phyloP scores from a whole-genome alignment of 495 filamentous ascomycete genomes.

The Penicillium macrosclerotiorum region DNA sequence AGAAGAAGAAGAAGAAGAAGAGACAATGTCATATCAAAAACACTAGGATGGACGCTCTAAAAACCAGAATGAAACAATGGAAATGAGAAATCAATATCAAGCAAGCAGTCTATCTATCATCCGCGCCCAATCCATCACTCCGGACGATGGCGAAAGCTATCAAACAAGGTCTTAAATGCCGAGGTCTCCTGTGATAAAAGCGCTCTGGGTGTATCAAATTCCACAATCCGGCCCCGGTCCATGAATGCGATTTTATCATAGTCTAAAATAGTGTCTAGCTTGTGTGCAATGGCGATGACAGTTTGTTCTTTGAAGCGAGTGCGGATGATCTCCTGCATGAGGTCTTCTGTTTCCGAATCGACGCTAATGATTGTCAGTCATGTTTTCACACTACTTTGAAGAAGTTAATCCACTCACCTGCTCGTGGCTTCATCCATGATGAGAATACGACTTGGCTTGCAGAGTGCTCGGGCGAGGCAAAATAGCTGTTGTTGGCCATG shows the following conservation, averaged over 20 bases:
- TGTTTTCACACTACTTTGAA: neutral
- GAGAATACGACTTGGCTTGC: constrained; percentile 29
- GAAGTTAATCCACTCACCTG: constrained; percentile 24
- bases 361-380: constrained; percentile 18
- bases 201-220: constrained; percentile 25
- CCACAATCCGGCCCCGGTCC: constrained; percentile 28
- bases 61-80: no score
- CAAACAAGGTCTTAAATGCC: constrained; percentile 17
- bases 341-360: constrained; percentile 29
- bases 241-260: constrained; percentile 36
- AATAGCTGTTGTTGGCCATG: constrained; percentile 50
- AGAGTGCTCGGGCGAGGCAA: constrained; percentile 42
- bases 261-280: constrained; percentile 33
- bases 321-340: constrained; percentile 34
- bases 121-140: neutral
- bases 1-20: no score
- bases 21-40: no score
- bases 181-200: constrained; percentile 17
- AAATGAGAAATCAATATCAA: no score
- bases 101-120: neutral
- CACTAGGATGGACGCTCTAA: no score
- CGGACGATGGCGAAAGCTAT: constrained; percentile 9
- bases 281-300: constrained; percentile 35
- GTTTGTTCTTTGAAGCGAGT: constrained; percentile 27
- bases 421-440: constrained; percentile 51